Evolutionary conservation across 768 basidiomycete species (phyloP), one percentile per base, ranked within the genome.

Genomic region (Sutorius australiensis): DNA sequence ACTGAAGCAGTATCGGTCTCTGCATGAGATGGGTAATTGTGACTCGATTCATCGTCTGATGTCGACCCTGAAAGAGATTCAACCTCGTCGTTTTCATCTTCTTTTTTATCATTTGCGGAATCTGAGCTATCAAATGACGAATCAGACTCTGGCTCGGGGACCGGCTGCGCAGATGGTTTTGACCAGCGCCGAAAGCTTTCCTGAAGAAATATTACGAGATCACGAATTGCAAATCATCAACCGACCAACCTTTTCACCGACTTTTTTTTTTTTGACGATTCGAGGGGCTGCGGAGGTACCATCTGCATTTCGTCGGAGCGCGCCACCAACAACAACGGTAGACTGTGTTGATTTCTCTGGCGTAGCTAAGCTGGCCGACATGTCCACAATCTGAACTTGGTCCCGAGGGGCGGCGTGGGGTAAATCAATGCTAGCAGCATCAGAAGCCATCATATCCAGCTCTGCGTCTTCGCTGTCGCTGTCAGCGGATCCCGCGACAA

Each of bases 71-170:
- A 56, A 36, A 12, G 10, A 8, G 46, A 54, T 19, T 61, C 66
- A 6, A 56, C 54, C 14, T 56, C 50, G 17, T 57, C 59, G 24
- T 49, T 46, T 31, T 63, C 66, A 11, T 67, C 68, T 9, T 66
- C 65, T 24, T 63, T 66, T 9, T 74, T 67, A 57, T 87, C 87
- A 57, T 83, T 76, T n/a, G 75, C 83, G 32, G 86, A 88, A 67
- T 89, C 85, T 9, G 88, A 91, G 62, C 85, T 91, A 66, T 89
- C 86, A 58, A 86, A 89, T 3, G 83, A 87, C 3, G 77, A 77
- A n/a, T 81, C 81, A 4, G 80, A 77, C 28, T 75, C 72, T 32
- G 66, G 68, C 13, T 63, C 69, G 34, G 55, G 58, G 38, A 59
- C 59, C 41, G 71, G 63, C 40, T 44, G 68, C 50, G 61, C 59